A percentile compares a stretch with the other conserved stretches of the same genome.
These are phyloP conservation scores for Mrakia gelida DNA, from an alignment of 768 basidiomycete genomes.

Conservation along the genomic window DNA sequence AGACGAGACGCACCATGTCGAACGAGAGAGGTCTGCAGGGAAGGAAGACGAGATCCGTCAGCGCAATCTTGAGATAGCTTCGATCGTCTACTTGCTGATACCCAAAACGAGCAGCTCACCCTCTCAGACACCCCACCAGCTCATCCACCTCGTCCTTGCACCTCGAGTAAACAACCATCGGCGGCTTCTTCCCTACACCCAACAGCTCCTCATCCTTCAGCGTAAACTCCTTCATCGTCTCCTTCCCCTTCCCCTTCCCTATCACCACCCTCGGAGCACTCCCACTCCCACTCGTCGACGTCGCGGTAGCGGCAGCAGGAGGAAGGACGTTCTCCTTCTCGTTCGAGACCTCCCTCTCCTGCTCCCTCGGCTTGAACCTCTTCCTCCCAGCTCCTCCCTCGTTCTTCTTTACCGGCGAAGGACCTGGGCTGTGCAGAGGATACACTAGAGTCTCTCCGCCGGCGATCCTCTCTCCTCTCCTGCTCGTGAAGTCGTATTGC, in stretches of 20 bases:
- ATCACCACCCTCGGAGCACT: background rate
- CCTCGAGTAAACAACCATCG: conserved; percentile 17
- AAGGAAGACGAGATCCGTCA: background rate
- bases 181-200: conserved; percentile 1
- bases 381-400: background rate
- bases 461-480: background rate
- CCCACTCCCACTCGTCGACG: background rate
- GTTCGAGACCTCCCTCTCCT: background rate
- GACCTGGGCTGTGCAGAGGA: background rate
- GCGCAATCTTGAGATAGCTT: too few species aligned
- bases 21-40: background rate
- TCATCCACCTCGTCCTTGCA: conserved; percentile 23
- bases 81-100: too few species aligned
- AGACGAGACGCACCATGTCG: background rate
- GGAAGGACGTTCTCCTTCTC: conserved; percentile 10
- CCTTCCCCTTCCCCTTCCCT: background rate
- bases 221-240: conserved; percentile 4
- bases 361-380: background rate
- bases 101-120: background rate
- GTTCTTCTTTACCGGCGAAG: background rate
- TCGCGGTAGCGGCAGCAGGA: background rate
- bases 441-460: background rate
- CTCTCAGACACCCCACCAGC: conserved; percentile 18
- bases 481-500: background rate
- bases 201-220: background rate